These are phyloP conservation scores for Aspergillus fijiensis DNA, from an alignment of 2,329 filamentous ascomycete genomes.

Conservation along the genomic window DNA sequence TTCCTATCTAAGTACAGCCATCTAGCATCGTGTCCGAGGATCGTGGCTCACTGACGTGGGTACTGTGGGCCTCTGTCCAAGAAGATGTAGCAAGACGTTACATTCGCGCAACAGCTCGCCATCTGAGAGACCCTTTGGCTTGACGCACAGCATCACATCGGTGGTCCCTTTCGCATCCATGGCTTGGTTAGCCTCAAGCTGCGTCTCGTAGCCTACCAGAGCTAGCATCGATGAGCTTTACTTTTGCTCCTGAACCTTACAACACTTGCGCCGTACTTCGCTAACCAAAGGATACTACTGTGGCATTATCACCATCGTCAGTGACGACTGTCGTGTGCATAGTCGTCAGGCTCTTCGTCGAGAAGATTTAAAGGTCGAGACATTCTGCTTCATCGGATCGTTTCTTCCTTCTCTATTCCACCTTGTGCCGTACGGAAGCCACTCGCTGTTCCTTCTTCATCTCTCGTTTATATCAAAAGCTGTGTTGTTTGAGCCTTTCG, in stretches of 20 bases:
- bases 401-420: conserved; percentile 18
- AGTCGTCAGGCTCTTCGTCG: conserved; percentile 2
- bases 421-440: conserved; percentile 18
- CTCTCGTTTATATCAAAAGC: conserved; percentile 21
- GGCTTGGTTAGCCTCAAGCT: conserved; percentile 8
- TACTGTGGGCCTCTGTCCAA: conserved; percentile 13
- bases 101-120: conserved; percentile 19
- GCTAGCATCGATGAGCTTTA: conserved; percentile 12
- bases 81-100: conserved; percentile 33
- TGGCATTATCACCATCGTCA: conserved; percentile 27
- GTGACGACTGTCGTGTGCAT: conserved; percentile 17
- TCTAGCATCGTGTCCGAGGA: conserved; percentile 1
- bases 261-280: conserved; percentile 10
- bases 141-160: conserved; percentile 11
- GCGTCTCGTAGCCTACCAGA: conserved; percentile 11
- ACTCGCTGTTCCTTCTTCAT: conserved; percentile 23
- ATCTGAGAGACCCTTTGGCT: conserved; percentile 2
- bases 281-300: conserved; percentile 28
- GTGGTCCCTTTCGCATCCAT: conserved; percentile 21
- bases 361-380: conserved; percentile 29
- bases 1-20: neutral
- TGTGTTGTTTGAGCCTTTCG: conserved; percentile 16
- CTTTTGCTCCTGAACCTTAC: conserved; percentile 12
- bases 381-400: conserved; percentile 5
- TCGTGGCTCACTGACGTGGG: conserved; percentile 10